Base-by-base conservation (phyloP, 1,139 yeast genomes). In the Suhomyces maxii region DNA sequence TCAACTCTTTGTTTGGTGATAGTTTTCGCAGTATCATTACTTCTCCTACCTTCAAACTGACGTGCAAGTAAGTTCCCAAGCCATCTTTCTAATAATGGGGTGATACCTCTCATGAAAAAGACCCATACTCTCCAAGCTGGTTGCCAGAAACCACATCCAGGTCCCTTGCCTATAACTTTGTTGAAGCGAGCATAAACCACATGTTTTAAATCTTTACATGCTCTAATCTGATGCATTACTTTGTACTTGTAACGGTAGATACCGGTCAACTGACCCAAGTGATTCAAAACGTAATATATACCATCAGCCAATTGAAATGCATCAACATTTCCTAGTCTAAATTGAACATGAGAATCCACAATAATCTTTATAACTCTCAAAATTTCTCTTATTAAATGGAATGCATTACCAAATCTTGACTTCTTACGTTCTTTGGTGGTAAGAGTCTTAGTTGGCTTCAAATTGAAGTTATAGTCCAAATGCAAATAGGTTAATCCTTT, bases 91-190 rank as follows among this genome's bases (percentile, higher is more conserved):
- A 95, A 70, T 39, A 93, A 67, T 0, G 99, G 99, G 31, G 90
- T 86, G n/a, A 85, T 86, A 12, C 99, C 99, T 57, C 99, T 75
- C 68, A 93, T 68, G 64, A 93, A 93, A 48, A 84, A 88, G 3
- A 95, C 71, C 99, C 99, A 95, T 1, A 91, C 95, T 55, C 97
- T 76, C 99, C 99, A 93, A 1, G 97, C 88, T 0, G 99, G 99
- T 60, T 93, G 99, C 99, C 99, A 95, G 64, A 93, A 89, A 2
- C 99, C 99, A 70, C 96, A 89, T 0, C 99, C 99, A 1, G 99
- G 99, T 1, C 99, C 99, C 62, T 93, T 93, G 0, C 98, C 98
- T 36, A 95, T 87, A 35, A 79, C 77, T 33, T 69, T 69, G 60
- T 95, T 93, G 69, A 95, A 93, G 47, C 85, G 77, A 52, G 88